Conservation (phyloP, 2,329 filamentous ascomycete species). For the Ramularia collo-cygni region DNA sequence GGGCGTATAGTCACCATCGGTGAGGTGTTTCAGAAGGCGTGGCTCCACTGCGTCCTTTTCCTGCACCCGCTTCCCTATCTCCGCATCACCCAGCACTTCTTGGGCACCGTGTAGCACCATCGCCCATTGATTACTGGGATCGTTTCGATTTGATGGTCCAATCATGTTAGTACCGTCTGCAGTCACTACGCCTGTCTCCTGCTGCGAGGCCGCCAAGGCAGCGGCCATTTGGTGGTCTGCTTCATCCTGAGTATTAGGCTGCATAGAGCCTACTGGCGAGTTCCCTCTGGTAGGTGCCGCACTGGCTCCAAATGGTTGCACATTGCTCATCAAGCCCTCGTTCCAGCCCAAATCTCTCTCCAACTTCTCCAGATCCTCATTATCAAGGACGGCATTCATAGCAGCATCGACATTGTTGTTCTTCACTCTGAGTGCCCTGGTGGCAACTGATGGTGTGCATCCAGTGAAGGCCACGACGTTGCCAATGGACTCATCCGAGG, state of each 20-base stretch:
- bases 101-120: slow-evolving; percentile 41
- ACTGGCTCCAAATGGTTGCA: slow-evolving; percentile 26
- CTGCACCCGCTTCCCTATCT: slow-evolving; percentile 32
- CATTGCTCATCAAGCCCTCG: slow-evolving; percentile 21
- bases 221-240: slow-evolving; percentile 25
- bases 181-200: slow-evolving; percentile 50
- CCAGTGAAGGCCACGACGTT: slow-evolving; percentile 19
- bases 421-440: slow-evolving; percentile 28
- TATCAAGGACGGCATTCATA: slow-evolving; percentile 26
- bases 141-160: slow-evolving; percentile 51
- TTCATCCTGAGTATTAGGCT: slow-evolving; percentile 24
- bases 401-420: slow-evolving; percentile 25
- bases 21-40: slow-evolving; percentile 51
- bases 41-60: slow-evolving; percentile 45
- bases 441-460: slow-evolving; percentile 15
- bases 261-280: slow-evolving; percentile 20
- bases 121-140: slow-evolving; percentile 46
- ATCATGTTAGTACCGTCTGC: slow-evolving; percentile 38
- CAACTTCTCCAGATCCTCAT: slow-evolving; percentile 25
- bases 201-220: slow-evolving; percentile 30
- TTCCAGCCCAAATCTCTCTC: slow-evolving; percentile 24
- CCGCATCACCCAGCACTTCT: slow-evolving; percentile 49
- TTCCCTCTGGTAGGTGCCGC: slow-evolving; percentile 27
- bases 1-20: slow-evolving; percentile 48
- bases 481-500: slow-evolving; percentile 19